A percentile compares a stretch with the other conserved stretches of the same genome.
Conservation (phyloP, 805 yeast species). For the Schizosaccharomyces japonicus region DNA sequence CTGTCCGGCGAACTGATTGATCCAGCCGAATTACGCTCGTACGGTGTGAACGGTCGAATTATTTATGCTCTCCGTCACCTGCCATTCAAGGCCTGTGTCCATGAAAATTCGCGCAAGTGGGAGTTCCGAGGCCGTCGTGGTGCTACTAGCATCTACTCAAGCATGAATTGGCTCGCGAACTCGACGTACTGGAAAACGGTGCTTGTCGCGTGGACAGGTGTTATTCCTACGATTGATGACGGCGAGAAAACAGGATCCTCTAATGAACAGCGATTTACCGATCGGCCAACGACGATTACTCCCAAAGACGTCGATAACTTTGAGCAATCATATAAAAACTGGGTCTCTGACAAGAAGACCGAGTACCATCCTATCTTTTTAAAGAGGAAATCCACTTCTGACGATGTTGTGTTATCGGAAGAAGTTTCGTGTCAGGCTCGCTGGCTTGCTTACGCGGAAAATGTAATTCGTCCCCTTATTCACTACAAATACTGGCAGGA, state of each 20-base stretch:
- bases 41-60: background rate
- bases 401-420: background rate
- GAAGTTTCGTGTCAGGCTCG: constrained; percentile 15
- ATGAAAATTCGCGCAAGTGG: background rate
- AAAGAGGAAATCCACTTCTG: no score
- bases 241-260: background rate
- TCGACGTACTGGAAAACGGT: constrained; percentile 64
- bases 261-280: no score
- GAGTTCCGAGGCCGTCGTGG: constrained; percentile 28
- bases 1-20: constrained; percentile 1
- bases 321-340: background rate
- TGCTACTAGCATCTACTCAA: constrained; percentile 60
- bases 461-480: constrained; percentile 6
- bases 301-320: background rate
- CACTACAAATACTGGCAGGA: background rate
- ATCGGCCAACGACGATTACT: background rate
- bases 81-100: background rate
- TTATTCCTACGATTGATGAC: constrained; percentile 20
- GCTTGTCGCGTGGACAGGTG: constrained; percentile 90
- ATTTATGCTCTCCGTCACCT: background rate
- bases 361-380: background rate
- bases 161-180: constrained; percentile 35
- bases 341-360: background rate
- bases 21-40: background rate
- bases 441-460: constrained; percentile 35